Percentiles rank a stretch among this genome's conserved stretches.
Evolutionary conservation across 495 filamentous ascomycete genomes (phyloP).

Genomic region (Podospora bellae-mahoneyi): DNA sequence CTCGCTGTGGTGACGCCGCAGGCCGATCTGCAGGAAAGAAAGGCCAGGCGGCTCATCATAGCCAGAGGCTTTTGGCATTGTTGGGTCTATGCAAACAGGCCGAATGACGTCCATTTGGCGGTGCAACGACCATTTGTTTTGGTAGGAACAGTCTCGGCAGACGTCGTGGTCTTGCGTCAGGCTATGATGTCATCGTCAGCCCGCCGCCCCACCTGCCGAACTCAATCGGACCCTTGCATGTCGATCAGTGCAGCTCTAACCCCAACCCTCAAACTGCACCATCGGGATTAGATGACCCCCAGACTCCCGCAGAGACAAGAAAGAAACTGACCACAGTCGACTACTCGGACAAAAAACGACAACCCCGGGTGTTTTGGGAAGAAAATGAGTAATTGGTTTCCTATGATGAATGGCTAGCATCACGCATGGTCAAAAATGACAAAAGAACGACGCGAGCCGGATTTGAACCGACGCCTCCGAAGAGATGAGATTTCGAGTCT

Average conservation of each 20-base stretch:
- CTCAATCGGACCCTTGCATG: neutral
- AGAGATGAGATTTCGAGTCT: constrained; percentile 9
- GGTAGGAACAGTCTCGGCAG: neutral
- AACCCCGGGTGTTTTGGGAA: neutral
- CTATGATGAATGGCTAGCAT: too few relatives aligned
- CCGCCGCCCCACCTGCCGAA: neutral
- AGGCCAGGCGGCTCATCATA: neutral
- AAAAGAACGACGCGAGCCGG: constrained; percentile 5
- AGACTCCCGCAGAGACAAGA: neutral
- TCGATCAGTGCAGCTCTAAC: neutral
- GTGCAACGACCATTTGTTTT: neutral
- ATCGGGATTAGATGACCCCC: neutral
- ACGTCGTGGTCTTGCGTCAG: constrained; percentile 1
- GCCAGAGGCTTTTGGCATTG: neutral
- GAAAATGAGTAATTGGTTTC: too few relatives aligned
- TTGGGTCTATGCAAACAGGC: neutral
- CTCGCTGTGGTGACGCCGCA: constrained; percentile 1
- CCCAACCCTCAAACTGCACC: neutral
- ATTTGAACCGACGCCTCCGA: constrained; percentile 8
- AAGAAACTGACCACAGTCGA: neutral
- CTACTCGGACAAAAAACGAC: too few relatives aligned
- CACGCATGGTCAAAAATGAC: neutral
- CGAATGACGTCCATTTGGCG: neutral
- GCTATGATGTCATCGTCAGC: constrained; percentile 1
- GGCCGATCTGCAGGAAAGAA: neutral